phyloP scores from a whole-genome alignment of 148 eudicot species.

The Vaccinium corymbosum region DNA sequence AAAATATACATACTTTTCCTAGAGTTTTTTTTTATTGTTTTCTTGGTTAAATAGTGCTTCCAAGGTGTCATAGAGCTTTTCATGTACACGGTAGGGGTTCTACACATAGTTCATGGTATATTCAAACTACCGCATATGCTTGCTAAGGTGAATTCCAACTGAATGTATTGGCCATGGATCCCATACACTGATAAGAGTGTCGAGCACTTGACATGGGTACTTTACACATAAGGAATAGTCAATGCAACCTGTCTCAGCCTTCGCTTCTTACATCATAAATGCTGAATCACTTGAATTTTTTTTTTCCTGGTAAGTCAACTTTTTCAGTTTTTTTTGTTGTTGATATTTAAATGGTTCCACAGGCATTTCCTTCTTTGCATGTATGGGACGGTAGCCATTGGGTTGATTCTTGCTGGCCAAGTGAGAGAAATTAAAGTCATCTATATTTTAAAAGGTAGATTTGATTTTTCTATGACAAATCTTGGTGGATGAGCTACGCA shows the following conservation, averaged over 20 bases:
- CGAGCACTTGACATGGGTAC: background rate
- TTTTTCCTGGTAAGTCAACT: background rate
- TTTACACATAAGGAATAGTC: background rate
- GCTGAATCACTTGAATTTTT: background rate
- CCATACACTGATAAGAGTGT: background rate
- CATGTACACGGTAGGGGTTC: background rate
- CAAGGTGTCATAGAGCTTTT: background rate
- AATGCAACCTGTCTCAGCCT: background rate
- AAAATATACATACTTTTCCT: background rate
- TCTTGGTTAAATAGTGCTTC: background rate
- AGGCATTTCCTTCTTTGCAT: slow-evolving; percentile 94
- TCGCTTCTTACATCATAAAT: background rate
- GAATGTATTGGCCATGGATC: background rate
- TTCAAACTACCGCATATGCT: background rate
- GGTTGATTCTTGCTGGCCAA: slow-evolving; percentile 82
- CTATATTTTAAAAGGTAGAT: slow-evolving; percentile 69
- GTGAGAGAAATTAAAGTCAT: slow-evolving; percentile 71
- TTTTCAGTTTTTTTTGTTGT: background rate
- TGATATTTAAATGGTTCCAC: slow-evolving; percentile 26
- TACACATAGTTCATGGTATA: background rate
- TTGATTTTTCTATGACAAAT: slow-evolving; percentile 10
- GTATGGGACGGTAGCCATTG: slow-evolving; percentile 76
- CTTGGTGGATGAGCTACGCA: slow-evolving; percentile 5
- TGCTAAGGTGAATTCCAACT: background rate
- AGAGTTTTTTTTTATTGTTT: background rate